Base-by-base conservation (phyloP, 2,329 filamentous ascomycete species). In the Metarhizium robertsii region DNA sequence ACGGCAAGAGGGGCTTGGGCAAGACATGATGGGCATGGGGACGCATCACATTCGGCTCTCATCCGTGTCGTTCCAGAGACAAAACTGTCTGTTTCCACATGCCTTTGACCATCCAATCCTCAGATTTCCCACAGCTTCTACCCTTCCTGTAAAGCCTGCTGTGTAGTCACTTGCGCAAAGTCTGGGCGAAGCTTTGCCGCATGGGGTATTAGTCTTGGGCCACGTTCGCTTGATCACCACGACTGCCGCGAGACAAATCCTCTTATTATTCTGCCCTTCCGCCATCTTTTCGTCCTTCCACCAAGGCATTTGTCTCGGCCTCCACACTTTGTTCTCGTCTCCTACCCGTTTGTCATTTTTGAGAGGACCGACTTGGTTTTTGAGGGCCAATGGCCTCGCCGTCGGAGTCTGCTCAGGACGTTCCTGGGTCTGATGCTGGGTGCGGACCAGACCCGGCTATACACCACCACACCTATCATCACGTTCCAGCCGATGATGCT, bases 301-400 rank as follows among this genome's bases (percentile, higher is more conserved):
- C 36, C 46, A 20, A 42, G 30, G 11, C 25, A 10, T 30, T 34
- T 25, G 45, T 43, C 30, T 56, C 40, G n/a, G 51, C 47, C 29
- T 49, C 20, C 45, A 25, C 36, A 49, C 43, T 42, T 49, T 53
- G 43, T 56, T 47, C 30, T 38, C 51, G 14, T 42, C 20, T 48
- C 13, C 25, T 29, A 20, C 14, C 8, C 3, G 10, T 48, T 30
- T 16, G 10, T 5, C 45, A 48, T 10, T 48, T 30, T 18, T 29
- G 8, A 48, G 20, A n/a, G 10, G 20, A 30, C 8, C 25, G 7
- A 48, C 45, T 30, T 20, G 18, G 20, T 30, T 30, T 30, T 30
- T 5, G 25, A 48, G 25, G 45, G 45, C 34, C 34, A 30, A 58
- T 58, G 56, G 20, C 56, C 52, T 58, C 54, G 51, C 38, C 48